These are phyloP conservation scores for Alternaria panax DNA, from an alignment of 2,329 filamentous ascomycete species.

Conservation along the genomic window DNA sequence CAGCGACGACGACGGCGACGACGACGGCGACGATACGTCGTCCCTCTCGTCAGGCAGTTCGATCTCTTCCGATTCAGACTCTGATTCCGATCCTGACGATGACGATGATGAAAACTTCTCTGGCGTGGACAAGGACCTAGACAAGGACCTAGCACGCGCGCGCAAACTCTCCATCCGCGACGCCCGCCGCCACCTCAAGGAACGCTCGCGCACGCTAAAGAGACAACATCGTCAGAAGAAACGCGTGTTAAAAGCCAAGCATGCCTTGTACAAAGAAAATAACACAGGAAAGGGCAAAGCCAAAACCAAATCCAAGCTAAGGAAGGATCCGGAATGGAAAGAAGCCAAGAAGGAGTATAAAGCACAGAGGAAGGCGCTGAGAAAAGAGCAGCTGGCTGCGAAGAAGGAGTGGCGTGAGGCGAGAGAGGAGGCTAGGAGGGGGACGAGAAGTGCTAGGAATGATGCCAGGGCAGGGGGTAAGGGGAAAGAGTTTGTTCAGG, in stretches of 20 bases:
- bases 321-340: constrained; percentile 33
- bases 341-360: constrained; percentile 33
- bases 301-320: constrained; percentile 31
- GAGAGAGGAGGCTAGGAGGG: constrained; percentile 5
- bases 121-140: constrained; percentile 18
- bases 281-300: constrained; percentile 10
- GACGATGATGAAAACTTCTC: constrained; percentile 24
- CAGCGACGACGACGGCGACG: constrained; percentile 7
- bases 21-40: constrained; percentile 31
- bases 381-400: constrained; percentile 18
- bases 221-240: constrained; percentile 25
- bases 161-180: constrained; percentile 37
- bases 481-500: not conserved
- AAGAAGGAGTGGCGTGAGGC: constrained; percentile 29
- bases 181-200: constrained; percentile 16
- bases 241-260: constrained; percentile 27
- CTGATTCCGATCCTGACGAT: constrained; percentile 23
- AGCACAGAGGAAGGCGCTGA: constrained; percentile 30
- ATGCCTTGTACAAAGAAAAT: not conserved
- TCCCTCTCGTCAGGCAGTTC: constrained; percentile 36
- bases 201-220: constrained; percentile 24
- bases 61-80: not conserved
- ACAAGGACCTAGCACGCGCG: constrained; percentile 17
- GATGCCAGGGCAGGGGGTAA: not conserved
- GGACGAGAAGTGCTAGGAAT: not conserved